These are phyloP conservation scores for Scheffersomyces spartinae DNA, from an alignment of 805 yeast genomes.

Conservation along the genomic window DNA sequence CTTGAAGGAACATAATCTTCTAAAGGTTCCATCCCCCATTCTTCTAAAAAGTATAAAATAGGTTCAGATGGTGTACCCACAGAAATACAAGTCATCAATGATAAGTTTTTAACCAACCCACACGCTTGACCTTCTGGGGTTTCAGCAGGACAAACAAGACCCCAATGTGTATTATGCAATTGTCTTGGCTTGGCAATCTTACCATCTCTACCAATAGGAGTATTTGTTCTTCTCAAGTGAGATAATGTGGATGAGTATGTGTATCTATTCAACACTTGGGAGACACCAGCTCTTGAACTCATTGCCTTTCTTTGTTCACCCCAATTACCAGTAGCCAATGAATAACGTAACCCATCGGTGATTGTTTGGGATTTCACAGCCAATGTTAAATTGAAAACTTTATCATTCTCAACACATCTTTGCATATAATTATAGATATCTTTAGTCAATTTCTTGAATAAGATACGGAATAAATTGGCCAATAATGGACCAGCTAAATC, in stretches of 20 bases:
- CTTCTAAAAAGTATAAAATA: slow-evolving; percentile 83
- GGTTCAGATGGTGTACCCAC: slow-evolving; percentile 98
- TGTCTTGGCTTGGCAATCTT: slow-evolving; percentile 98
- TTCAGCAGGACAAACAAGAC: slow-evolving; percentile 98
- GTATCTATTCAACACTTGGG: slow-evolving; percentile 95
- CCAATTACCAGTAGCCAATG: slow-evolving; percentile 99
- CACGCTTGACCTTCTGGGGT: slow-evolving; percentile 99
- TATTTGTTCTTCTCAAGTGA: slow-evolving; percentile 96
- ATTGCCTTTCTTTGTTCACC: slow-evolving; percentile 99
- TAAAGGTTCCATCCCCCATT: slow-evolving; percentile 98
- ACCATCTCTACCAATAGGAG: slow-evolving; percentile 99
- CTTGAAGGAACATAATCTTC: slow-evolving; percentile 93
- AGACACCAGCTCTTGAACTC: slow-evolving; percentile 98
- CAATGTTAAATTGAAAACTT: slow-evolving; percentile 89
- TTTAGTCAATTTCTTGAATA: slow-evolving; percentile 88
- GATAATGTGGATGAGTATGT: slow-evolving; percentile 98
- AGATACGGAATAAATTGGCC: slow-evolving; percentile 88
- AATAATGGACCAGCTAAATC: slow-evolving; percentile 97
- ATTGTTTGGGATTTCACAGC: slow-evolving; percentile 96
- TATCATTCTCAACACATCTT: slow-evolving; percentile 95
- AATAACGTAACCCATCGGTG: slow-evolving; percentile 94
- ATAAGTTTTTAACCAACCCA: slow-evolving; percentile 94
- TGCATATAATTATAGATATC: slow-evolving; percentile 98
- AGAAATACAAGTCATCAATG: slow-evolving; percentile 94
- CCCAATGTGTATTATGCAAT: slow-evolving; percentile 99